Evolutionary conservation across 2,329 filamentous ascomycete genomes (phyloP).

Genomic region (Trichoderma koningiopsis): DNA sequence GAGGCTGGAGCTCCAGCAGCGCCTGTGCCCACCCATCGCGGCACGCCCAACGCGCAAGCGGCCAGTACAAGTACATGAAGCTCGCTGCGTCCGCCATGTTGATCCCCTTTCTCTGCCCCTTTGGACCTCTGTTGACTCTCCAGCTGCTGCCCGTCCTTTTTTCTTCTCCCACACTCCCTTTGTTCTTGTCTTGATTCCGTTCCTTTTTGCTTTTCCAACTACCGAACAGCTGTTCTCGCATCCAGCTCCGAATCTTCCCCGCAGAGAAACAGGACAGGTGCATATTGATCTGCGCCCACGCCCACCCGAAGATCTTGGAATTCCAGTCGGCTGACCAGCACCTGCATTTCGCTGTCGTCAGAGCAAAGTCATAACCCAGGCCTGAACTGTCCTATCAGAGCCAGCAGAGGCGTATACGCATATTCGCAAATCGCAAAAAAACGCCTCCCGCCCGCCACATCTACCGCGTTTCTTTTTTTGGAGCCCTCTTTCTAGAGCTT

Average conservation of each 20-base stretch:
- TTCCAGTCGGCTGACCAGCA: conserved; percentile 17
- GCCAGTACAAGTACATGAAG: conserved; percentile 11
- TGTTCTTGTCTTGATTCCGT: not conserved
- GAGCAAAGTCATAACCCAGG: conserved; percentile 13
- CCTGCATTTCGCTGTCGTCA: conserved; percentile 17
- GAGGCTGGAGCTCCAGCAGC: not conserved
- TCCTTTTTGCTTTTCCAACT: not conserved
- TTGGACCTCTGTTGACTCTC: conserved; percentile 14
- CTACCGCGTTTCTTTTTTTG: conserved; percentile 26
- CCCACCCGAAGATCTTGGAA: conserved; percentile 19
- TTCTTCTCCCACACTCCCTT: not conserved
- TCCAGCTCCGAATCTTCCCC: not conserved
- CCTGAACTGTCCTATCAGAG: not conserved
- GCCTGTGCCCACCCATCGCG: not conserved
- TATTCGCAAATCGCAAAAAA: not conserved
- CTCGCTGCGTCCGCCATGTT: conserved; percentile 1
- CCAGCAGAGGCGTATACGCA: not conserved
- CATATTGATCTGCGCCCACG: conserved; percentile 21
- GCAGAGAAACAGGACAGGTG: conserved; percentile 5
- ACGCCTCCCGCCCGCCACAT: conserved; percentile 26
- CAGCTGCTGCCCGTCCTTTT: conserved; percentile 4
- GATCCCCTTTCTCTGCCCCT: conserved; percentile 24
- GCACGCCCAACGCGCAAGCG: no score
- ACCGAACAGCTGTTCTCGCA: not conserved
- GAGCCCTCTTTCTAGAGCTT: not conserved